Evolutionary conservation across 2,329 filamentous ascomycete species (phyloP), one percentile per base, ranked within the genome.

Genomic region (Phoma herbarum): DNA sequence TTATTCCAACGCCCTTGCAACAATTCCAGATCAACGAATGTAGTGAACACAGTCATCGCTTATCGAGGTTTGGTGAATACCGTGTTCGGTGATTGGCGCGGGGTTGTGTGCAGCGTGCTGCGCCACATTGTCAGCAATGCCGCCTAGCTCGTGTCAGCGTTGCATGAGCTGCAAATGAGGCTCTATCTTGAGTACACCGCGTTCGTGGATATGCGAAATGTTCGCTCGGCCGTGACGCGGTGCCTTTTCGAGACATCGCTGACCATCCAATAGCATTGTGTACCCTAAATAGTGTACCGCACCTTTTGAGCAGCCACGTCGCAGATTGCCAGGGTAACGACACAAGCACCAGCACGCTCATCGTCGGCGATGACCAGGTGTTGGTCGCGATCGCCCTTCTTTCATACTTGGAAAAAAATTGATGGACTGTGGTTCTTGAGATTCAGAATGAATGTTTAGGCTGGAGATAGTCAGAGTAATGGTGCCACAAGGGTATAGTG

Each of bases 41-140:
- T 10, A 23, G 41, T 43, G 20, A n/a, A 26, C 23, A 23, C 14
- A 26, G 41, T 26, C 41, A 43, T 43, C 41, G 41, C 41, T 26
- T 26, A 43, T n/a, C 14, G 14, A 43, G 22, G 41, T 43, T 22
- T 43, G 23, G 22, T 26, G 14, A n/a, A 26, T n/a, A 23, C 7
- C 14, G n/a, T 26, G 14, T 26, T 43, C 12, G 16, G 3, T 43
- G 23, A 43, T 43, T 43, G 41, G 41, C 23, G 41, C 41, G 41
- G 22, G 12, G 22, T 25, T 26, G 41, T 14, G 7, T 25, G 22
- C 12, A 25, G 14, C 10, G 9, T 26, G 41, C 41, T 43, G 41
- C 41, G 22, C 41, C 41, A 43, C 41, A 14, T n/a, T 26, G 41
- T 43, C 41, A 43, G 41, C 41, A 43, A 26, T 43, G 41, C 12